phyloP scores from a whole-genome alignment of 768 basidiomycete genomes.

The Podaxis sp. region DNA sequence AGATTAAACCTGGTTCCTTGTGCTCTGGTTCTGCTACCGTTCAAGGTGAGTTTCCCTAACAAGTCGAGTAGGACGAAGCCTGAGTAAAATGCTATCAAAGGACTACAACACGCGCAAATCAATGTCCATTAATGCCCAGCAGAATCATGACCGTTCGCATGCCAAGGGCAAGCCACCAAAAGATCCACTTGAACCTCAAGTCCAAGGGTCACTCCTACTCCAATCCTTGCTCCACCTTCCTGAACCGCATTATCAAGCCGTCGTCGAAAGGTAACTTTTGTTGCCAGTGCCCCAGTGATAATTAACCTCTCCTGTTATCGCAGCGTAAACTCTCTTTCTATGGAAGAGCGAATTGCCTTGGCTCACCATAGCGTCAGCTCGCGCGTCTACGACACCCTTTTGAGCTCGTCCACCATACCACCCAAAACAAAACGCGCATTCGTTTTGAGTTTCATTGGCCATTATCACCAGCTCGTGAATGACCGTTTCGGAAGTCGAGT shows the following conservation, averaged over 20 bases:
- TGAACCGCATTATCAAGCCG: slow-evolving; percentile 62
- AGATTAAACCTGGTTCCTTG: slow-evolving; percentile 63
- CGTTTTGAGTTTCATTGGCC: slow-evolving; percentile 72
- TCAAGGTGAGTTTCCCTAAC: slow-evolving; percentile 39
- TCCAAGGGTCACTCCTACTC: slow-evolving; percentile 83
- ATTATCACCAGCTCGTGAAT: slow-evolving; percentile 80
- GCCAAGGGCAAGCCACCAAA: slow-evolving; percentile 4
- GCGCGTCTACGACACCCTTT: slow-evolving; percentile 75
- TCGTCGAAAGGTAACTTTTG: slow-evolving; percentile 63
- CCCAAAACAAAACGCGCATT: slow-evolving; percentile 68
- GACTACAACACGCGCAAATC: slow-evolving; percentile 8
- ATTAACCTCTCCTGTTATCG: slow-evolving; percentile 3
- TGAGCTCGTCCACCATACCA: slow-evolving; percentile 68
- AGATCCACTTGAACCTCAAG: slow-evolving; percentile 59
- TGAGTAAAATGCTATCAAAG: slow-evolving; percentile 4
- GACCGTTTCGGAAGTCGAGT: slow-evolving; percentile 91
- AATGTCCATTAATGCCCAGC: slow-evolving; percentile 10
- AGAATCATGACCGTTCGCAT: slow-evolving; percentile 19
- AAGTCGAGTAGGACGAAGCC: slow-evolving; percentile 27
- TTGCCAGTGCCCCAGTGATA: background rate
- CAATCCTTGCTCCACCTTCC: slow-evolving; percentile 78
- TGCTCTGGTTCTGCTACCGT: slow-evolving; percentile 52
- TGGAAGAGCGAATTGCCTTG: slow-evolving; percentile 56
- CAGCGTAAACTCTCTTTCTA: slow-evolving; percentile 59
- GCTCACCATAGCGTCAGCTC: slow-evolving; percentile 62